Percentiles rank a stretch among this genome's conserved stretches.
Evolutionary conservation across 2,329 filamentous ascomycete genomes (phyloP).

Genomic region (Cordyceps militaris): DNA sequence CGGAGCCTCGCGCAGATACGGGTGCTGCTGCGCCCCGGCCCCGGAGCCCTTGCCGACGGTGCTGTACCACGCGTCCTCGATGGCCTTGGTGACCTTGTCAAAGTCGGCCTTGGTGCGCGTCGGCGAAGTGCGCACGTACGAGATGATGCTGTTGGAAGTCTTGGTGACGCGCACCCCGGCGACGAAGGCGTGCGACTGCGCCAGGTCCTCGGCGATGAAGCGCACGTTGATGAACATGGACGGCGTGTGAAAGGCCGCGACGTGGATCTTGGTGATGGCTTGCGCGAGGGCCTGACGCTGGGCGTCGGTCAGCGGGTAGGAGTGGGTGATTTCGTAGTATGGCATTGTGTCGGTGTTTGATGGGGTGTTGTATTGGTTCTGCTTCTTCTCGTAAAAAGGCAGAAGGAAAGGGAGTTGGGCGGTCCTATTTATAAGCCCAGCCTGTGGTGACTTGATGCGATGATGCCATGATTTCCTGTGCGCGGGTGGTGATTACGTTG

Average conservation of each 20-base stretch:
- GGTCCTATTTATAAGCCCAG: too few relatives aligned
- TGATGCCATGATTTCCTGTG: too few relatives aligned
- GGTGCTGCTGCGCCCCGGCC: background rate
- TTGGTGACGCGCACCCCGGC: background rate
- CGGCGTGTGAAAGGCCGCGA: background rate
- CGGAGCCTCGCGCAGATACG: background rate
- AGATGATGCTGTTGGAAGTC: background rate
- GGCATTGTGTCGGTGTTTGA: background rate
- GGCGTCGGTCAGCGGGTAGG: background rate
- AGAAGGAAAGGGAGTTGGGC: too few relatives aligned
- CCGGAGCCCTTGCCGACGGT: background rate
- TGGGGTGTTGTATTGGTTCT: background rate
- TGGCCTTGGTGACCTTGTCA: background rate
- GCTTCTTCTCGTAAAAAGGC: too few relatives aligned
- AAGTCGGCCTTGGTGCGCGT: slow-evolving; percentile 7
- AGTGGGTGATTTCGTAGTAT: slow-evolving; percentile 6
- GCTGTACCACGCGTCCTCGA: slow-evolving; percentile 8
- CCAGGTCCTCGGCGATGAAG: background rate
- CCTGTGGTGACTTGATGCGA: too few relatives aligned
- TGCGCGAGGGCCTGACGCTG: background rate
- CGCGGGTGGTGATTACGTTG: too few relatives aligned
- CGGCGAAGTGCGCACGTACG: slow-evolving; percentile 1
- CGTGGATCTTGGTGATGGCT: background rate
- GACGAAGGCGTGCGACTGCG: background rate
- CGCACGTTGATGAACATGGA: slow-evolving; percentile 10